phyloP scores from a whole-genome alignment of 257 asterid species.

The Lycium barbarum region DNA sequence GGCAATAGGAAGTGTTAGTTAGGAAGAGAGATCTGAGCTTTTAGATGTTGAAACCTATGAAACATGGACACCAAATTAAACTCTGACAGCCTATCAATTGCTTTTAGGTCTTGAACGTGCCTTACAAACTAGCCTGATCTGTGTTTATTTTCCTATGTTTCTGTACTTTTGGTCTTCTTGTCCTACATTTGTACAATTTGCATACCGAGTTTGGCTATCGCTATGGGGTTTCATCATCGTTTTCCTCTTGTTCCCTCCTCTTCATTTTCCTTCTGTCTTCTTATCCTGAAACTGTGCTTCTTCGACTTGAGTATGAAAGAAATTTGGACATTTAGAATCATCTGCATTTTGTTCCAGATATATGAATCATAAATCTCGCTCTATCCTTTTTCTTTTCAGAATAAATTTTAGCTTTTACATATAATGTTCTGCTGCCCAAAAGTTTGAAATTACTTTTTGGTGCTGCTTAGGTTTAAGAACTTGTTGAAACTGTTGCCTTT shows the following conservation, averaged over 20 bases:
- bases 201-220: not conserved
- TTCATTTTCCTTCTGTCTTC: not conserved
- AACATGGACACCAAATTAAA: not conserved
- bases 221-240: not conserved
- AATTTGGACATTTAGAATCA: slow-evolving; percentile 9
- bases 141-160: not conserved
- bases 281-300: not conserved
- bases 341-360: not conserved
- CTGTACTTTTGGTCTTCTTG: not conserved
- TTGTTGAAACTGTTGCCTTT: not conserved
- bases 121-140: not conserved
- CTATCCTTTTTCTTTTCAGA: not conserved
- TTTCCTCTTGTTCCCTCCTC: not conserved
- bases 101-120: slow-evolving; percentile 18
- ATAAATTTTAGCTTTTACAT: not conserved
- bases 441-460: not conserved
- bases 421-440: not conserved
- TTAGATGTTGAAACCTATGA: not conserved
- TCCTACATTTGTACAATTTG: not conserved
- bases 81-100: not conserved
- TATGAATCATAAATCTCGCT: not conserved
- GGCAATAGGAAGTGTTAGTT: not conserved
- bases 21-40: not conserved
- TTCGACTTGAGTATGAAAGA: not conserved
- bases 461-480: not conserved